Base-by-base conservation (phyloP, 345 rosid species). In the Euphorbia peplus region DNA sequence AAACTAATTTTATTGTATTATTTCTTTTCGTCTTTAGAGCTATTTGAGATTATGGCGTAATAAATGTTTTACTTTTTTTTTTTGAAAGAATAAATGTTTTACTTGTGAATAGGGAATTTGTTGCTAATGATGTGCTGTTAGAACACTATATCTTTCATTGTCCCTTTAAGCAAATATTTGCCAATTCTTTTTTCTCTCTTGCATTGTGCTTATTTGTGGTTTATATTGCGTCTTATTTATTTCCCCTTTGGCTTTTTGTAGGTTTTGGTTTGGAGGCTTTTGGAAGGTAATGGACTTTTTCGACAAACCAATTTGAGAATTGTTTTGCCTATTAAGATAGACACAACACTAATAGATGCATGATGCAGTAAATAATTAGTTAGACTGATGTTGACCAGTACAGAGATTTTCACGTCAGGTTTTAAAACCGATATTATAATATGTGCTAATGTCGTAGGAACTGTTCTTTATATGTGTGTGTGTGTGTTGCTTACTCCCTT, bases 191-290 rank as follows among this genome's bases (percentile, higher is more conserved):
- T 25, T 28, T n/a, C 47, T 30, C 10, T 22, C 5, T 19, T 35
- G 48, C n/a, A 35, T 24, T 41, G 28, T 57, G 22, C 22, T 2
- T 44, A 8, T 41, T 41, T 39, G 2, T 28, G 29, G 18, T 46
- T 13, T 18, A 68, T 18, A 15, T 7, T 60, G 59, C 62, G 64
- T 69, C 73, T 77, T 13, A 81, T 53, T 67, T 21, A 63, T 72
- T 68, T 66, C 22, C 26, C 28, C 46, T 54, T 26, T 62, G 60
- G 41, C 35, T 61, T 73, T 80, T 73, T 82, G 66, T 80, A 95
- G 99, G 93, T 95, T 95, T 80, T 91, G 93, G 97, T 88, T 82
- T 86, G 99, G 97, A 80, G 99, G 99, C 75, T 89, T 91, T 61
- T 95, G 97, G 97, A 95, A 95, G 99, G 99, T 91, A 87, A 55